Base-by-base conservation (phyloP, 2,329 filamentous ascomycete genomes). In the Calonectria fujianensis region DNA sequence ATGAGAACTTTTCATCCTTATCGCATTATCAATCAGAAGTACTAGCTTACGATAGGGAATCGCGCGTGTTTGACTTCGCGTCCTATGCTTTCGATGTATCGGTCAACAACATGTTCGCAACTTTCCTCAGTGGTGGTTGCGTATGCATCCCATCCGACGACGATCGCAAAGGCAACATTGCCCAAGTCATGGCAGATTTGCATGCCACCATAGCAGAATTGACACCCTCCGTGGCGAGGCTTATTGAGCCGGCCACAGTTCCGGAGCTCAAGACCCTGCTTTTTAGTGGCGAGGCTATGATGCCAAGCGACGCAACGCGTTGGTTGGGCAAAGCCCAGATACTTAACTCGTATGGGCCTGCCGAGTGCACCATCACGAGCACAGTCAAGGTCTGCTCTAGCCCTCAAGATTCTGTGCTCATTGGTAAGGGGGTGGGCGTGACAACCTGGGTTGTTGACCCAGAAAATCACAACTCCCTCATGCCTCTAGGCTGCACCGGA, bases 281-380 rank as follows among this genome's bases (percentile, higher is more conserved):
- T 27, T 41, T 63, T 27, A 35, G 32, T 41, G 57, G 57, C 8
- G 48, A 67, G 20, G 64, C 24, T 27, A 20, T 37, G 14, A n/a
- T 9, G 24, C 14, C 24, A 3, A 39, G 50, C 10, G 48, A 67
- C 29, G 32, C 32, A n/a, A 18, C 31, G 11, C 20, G 48, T 14
- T 82, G 81, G 81, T 51, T 27, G 8, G 73, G 51, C 13, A 20
- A 69, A 5, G 32, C 76, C 6, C 50, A 48, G 0, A 35, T 80
- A 4, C 20, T 70, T 29, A 79, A 77, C n/a, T 41, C 7, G 1
- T 82, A 77, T 29, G 80, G 80, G 1, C 78, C 80, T 4, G 51
- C 54, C 10, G 70, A 77, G 14, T 78, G 78, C 20, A 74, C 50
- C 3, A 24, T 48, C 18, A 16, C 61, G 1, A 54, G 32, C 48